Evolutionary conservation across 345 rosid species (phyloP), one percentile per base, ranked within the genome.

Genomic region (Acer negundo): DNA sequence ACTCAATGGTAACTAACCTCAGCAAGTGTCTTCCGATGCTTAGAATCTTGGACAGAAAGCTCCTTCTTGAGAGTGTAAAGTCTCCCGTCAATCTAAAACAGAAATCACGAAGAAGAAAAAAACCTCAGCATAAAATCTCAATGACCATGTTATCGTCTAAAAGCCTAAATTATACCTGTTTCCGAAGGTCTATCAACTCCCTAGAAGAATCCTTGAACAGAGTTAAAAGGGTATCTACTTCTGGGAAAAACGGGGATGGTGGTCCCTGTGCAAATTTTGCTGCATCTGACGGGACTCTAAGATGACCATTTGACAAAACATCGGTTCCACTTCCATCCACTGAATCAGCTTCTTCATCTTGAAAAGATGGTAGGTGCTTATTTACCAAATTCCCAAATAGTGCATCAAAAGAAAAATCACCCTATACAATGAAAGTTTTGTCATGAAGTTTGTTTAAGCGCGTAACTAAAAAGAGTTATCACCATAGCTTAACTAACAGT

Each of bases 391-490:
- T 91, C 75, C 98, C 99, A 53, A 97, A 97, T 65, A 93, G 84
- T 62, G 97, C 95, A 87, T 97, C 99, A 70, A 97, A 97, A 0
- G 97, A 97, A 84, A 97, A 97, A 66, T 97, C 98, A 53, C 99
- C 99, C 99, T 97, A 78, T 77, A 77, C 56, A 74, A 44, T 68
- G 24, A 79, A 70, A 35, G 77, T 31, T 49, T 49, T 19, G 19
- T 9, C 20, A 16, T 22, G 23, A 72, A 51, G 53, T 28, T 58
- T 20, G 61, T 49, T 23, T 12, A 17, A 58, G 55, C 12, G 20
- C 63, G 23, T 19, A 24, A 75, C 67, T 73, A 62, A 65, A 11
- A 28, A 62, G 28, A 61, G 72, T 9, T 66, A 62, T 24, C 15
- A 76, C 70, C 17, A 70, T 13, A 68, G n/a, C 59, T 64, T 75